Evolutionary conservation across 2,329 filamentous ascomycete genomes (phyloP).

Genomic region (Diaporthe sp.): DNA sequence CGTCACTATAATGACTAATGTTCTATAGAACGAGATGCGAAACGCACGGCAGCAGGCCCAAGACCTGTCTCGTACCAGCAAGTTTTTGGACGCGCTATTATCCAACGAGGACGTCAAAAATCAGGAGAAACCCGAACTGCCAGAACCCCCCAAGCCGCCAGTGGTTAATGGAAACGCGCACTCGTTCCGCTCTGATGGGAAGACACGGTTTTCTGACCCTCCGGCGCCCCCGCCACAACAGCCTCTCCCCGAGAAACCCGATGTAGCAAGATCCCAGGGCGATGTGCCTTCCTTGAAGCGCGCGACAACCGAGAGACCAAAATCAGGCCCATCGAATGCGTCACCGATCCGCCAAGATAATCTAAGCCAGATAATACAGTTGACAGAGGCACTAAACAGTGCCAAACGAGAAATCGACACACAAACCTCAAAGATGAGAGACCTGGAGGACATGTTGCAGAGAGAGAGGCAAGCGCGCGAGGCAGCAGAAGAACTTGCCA

Average conservation of each 20-base stretch:
- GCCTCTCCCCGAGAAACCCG: conserved; percentile 92
- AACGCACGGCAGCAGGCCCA: conserved; percentile 88
- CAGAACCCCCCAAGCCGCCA: conserved; percentile 62
- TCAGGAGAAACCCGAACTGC: conserved; percentile 63
- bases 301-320: conserved; percentile 80
- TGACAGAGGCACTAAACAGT: conserved; percentile 86
- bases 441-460: conserved; percentile 82
- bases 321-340: conserved; percentile 63
- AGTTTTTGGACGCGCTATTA: conserved; percentile 83
- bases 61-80: conserved; percentile 84
- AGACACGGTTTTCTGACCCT: conserved; percentile 90
- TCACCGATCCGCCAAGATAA: conserved; percentile 73
- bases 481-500: conserved; percentile 85
- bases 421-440: conserved; percentile 84
- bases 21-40: conserved; percentile 84
- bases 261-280: conserved; percentile 66
- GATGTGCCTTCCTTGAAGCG: conserved; percentile 77
- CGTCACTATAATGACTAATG: conserved; percentile 46
- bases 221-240: conserved; percentile 94
- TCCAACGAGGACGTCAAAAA: conserved; percentile 77
- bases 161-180: conserved; percentile 65
- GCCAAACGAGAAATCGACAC: conserved; percentile 89
- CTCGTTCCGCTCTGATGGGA: conserved; percentile 78
- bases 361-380: conserved; percentile 81
- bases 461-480: conserved; percentile 87